These are phyloP conservation scores for Somion occarium DNA, from an alignment of 1,284 basidiomycete species.

Conservation along the genomic window DNA sequence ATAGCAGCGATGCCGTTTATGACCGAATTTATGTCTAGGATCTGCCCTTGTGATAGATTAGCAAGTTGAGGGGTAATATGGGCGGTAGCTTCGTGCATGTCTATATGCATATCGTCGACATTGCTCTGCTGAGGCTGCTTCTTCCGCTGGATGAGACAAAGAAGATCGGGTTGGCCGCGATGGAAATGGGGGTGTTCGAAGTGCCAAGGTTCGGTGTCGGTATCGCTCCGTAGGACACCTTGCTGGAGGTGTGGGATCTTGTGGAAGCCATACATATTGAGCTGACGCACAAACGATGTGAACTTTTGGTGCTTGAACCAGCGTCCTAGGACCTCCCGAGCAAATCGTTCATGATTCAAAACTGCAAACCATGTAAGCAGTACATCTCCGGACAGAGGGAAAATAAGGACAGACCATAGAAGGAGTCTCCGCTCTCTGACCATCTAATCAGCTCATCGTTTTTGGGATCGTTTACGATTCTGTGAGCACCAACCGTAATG, in stretches of 20 bases:
- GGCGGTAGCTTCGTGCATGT: constrained; percentile 21
- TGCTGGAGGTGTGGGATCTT: constrained; percentile 96
- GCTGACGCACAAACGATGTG: constrained; percentile 89
- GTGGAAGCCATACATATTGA: constrained; percentile 98
- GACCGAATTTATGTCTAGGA: constrained; percentile 73
- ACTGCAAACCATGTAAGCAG: constrained; percentile 44
- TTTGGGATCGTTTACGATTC: constrained; percentile 87
- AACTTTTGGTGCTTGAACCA: constrained; percentile 99
- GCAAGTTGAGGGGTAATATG: constrained; percentile 17
- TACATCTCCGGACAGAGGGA: constrained; percentile 5
- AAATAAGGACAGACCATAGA: constrained; percentile 26
- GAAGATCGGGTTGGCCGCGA: constrained; percentile 84
- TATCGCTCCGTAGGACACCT: constrained; percentile 81
- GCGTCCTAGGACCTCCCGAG: constrained; percentile 83
- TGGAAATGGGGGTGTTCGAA: constrained; percentile 91
- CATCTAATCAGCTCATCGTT: constrained; percentile 86
- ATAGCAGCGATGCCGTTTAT: constrained; percentile 85
- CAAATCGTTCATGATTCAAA: constrained; percentile 90
- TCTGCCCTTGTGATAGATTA: constrained; percentile 38
- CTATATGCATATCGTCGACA: constrained; percentile 23
- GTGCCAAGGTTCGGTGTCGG: constrained; percentile 89
- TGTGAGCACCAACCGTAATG: constrained; percentile 26
- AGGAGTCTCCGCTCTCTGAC: constrained; percentile 83
- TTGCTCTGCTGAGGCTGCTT: constrained; percentile 40
- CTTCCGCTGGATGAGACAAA: constrained; percentile 86